Percentiles rank a stretch among this genome's conserved stretches.
These are phyloP conservation scores for Medakamo hakoo DNA, from an alignment of 139 green algal species.

Conservation along the genomic window DNA sequence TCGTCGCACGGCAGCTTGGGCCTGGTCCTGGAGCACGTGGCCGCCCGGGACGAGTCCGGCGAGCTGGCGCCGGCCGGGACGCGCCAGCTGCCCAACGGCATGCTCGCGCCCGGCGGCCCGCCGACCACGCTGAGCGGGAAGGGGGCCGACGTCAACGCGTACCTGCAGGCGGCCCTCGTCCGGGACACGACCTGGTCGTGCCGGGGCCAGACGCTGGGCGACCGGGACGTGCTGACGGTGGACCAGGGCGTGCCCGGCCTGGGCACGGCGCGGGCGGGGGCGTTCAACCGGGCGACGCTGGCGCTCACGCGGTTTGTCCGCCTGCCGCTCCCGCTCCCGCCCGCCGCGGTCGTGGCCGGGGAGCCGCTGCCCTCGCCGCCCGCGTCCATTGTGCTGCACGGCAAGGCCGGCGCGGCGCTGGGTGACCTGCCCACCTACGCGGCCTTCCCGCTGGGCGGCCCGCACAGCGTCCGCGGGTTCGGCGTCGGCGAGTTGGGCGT, in stretches of 20 bases:
- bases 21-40: conserved; percentile 61
- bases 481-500: conserved; percentile 82
- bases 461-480: conserved; percentile 82
- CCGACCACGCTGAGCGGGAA: conserved; percentile 65
- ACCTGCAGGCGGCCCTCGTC: conserved; percentile 42
- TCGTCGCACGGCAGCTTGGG: conserved; percentile 31
- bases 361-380: conserved; percentile 16
- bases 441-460: conserved; percentile 81
- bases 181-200: conserved; percentile 66
- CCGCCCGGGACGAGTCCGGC: conserved; percentile 39
- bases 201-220: conserved; percentile 49
- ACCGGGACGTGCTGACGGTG: conserved; percentile 51
- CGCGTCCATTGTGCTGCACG: conserved; percentile 63
- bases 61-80: conserved; percentile 17
- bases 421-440: conserved; percentile 89
- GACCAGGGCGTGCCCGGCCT: conserved; percentile 70
- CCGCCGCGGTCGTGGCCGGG: background rate
- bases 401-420: conserved; percentile 38
- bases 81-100: conserved; percentile 12
- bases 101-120: conserved; percentile 50
- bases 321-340: conserved; percentile 18
- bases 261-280: conserved; percentile 25
- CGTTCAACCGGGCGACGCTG: conserved; percentile 57
- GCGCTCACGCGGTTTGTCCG: conserved; percentile 54
- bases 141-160: conserved; percentile 51